phyloP scores from a whole-genome alignment of 2,329 filamentous ascomycete genomes.

The Diaporthe ilicicola region DNA sequence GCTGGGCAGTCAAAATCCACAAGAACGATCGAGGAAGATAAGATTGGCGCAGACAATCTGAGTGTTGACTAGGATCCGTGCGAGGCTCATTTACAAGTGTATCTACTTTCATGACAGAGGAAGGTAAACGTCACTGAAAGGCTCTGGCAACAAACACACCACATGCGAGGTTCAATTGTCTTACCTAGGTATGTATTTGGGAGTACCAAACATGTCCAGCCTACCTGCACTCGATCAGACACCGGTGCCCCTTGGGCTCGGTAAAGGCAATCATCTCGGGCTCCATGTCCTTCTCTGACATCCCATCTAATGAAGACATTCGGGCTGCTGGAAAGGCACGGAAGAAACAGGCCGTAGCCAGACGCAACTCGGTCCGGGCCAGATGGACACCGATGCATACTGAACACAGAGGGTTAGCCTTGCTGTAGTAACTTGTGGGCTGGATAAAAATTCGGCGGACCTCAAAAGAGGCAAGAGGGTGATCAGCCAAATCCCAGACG shows the following conservation, averaged over 20 bases:
- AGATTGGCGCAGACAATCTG: no score
- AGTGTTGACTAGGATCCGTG: no score
- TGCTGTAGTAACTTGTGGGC: not conserved
- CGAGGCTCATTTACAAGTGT: no score
- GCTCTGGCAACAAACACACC: no score
- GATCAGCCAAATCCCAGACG: no score
- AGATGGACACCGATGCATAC: conserved; percentile 63
- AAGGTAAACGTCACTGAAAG: no score
- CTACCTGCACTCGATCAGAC: conserved; percentile 20
- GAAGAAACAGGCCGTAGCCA: conserved; percentile 59
- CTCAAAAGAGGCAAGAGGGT: not conserved
- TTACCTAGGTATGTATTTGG: no score
- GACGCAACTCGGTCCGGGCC: conserved; percentile 60
- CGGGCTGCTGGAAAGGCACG: conserved; percentile 41
- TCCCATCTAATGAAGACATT: conserved; percentile 40
- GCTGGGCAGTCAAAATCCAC: no score
- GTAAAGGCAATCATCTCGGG: conserved; percentile 28
- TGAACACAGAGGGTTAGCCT: conserved; percentile 22
- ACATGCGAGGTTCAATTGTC: no score
- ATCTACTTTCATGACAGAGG: not conserved
- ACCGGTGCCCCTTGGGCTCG: conserved; percentile 21
- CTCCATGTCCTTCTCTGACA: conserved; percentile 43
- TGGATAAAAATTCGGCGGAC: not conserved
- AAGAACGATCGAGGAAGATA: no score
- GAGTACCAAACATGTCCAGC: not conserved